These are phyloP conservation scores for Penicillium sp. DNA, from an alignment of 2,329 filamentous ascomycete species.

Conservation along the genomic window DNA sequence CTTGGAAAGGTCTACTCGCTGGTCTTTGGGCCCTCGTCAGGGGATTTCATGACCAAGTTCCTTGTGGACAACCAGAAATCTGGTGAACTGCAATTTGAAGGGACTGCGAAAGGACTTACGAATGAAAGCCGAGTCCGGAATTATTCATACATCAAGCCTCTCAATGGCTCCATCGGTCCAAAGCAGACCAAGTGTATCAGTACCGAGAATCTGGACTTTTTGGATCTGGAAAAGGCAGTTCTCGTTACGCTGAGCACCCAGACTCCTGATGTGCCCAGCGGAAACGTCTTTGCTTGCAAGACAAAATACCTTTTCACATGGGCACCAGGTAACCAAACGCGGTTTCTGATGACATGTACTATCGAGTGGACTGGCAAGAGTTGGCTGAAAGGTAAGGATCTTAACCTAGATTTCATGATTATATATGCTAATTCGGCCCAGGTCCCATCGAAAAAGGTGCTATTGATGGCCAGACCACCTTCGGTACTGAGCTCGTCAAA, in stretches of 20 bases:
- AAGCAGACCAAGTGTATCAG: slow-evolving; percentile 94
- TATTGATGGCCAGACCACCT: slow-evolving; percentile 81
- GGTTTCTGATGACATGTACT: slow-evolving; percentile 81
- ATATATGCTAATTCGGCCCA: slow-evolving; percentile 44
- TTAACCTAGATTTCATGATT: not conserved
- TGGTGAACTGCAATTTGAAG: slow-evolving; percentile 77
- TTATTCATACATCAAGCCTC: slow-evolving; percentile 88
- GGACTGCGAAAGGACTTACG: slow-evolving; percentile 74
- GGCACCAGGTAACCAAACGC: slow-evolving; percentile 82
- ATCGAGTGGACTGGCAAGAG: slow-evolving; percentile 98
- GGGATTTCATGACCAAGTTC: slow-evolving; percentile 82
- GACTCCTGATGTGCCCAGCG: slow-evolving; percentile 92
- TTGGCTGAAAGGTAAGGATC: slow-evolving; percentile 81
- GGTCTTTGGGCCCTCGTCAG: slow-evolving; percentile 79
- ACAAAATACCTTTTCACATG: slow-evolving; percentile 94
- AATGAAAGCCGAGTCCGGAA: slow-evolving; percentile 71
- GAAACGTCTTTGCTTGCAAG: slow-evolving; percentile 86
- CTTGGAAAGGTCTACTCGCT: slow-evolving; percentile 88
- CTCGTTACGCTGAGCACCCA: slow-evolving; percentile 80
- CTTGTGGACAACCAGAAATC: slow-evolving; percentile 85
- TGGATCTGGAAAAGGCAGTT: slow-evolving; percentile 85
- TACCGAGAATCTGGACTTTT: slow-evolving; percentile 75
- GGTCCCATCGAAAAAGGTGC: slow-evolving; percentile 95
- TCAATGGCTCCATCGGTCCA: slow-evolving; percentile 80
- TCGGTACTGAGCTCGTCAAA: slow-evolving; percentile 76